Conservation (phyloP, 164 flowering plant genomes). For the Warburgia ugandensis region DNA sequence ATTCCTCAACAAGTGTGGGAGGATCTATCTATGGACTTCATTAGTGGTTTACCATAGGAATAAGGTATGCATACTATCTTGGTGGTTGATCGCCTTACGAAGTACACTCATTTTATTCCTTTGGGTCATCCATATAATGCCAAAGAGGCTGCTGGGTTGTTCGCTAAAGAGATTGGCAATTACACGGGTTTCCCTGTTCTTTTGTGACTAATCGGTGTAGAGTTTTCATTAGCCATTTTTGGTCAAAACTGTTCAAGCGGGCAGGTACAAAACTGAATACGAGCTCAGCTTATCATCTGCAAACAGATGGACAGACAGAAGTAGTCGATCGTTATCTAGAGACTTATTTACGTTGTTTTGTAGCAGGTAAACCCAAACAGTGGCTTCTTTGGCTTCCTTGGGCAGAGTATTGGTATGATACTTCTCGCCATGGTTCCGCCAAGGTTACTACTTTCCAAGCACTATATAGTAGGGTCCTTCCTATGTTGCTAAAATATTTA, state of each 20-base stretch:
- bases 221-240: too few relatives aligned
- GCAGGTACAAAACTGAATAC: too few relatives aligned
- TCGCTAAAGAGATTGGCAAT: not conserved
- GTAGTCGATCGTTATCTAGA: not conserved
- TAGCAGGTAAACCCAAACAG: not conserved
- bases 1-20: constrained; percentile 4
- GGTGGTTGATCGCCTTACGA: constrained; percentile 2
- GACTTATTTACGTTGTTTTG: not conserved
- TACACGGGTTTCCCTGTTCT: not conserved
- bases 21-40: constrained; percentile 7
- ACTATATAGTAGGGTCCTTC: not conserved
- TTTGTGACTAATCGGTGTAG: not conserved
- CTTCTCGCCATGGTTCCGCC: not conserved
- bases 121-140: not conserved
- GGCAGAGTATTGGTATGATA: constrained; percentile 4
- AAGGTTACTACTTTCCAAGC: not conserved
- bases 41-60: constrained; percentile 1
- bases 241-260: too few relatives aligned
- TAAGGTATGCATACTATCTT: not conserved
- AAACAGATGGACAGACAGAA: not conserved
- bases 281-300: too few relatives aligned
- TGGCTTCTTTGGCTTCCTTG: not conserved
- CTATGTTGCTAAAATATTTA: too few relatives aligned
- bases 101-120: constrained; percentile 1
- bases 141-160: not conserved